Base-by-base conservation (phyloP, 2,329 filamentous ascomycete species). In the Microdochium bolleyi region DNA sequence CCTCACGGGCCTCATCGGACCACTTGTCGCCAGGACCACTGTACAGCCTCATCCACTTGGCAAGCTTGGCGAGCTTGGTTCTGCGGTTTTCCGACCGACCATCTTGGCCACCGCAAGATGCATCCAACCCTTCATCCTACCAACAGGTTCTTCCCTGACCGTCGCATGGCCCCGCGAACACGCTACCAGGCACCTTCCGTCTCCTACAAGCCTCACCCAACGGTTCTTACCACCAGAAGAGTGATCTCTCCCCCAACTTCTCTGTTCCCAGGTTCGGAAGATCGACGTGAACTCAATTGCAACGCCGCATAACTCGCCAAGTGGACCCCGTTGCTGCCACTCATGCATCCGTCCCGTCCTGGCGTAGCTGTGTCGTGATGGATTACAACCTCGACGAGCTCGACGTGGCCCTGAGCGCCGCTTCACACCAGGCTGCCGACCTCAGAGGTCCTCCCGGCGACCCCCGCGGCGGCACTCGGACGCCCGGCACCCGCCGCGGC, bases 381-480 rank as follows among this genome's bases (percentile, higher is more conserved):
- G 61, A 61, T 11, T 62, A 62, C 50, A 62, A 64, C 53, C 59
- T 63, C 48, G 62, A 62, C 52, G 63, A 64, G 48, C 58, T 64
- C 22, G 63, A 65, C 37, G 53, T 55, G 49, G 57, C 62, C 3
- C 56, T 65, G 24, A 63, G 63, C 56, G 55, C 61, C 49, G 51
- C 55, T 8, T 52, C 58, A 30, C 56, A 61, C 52, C 57, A 61
- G 24, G 50, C 52, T 8, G 55, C 55, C 38, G 54, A 54, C 24
- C 48, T 59, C n/a, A 52, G 53, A 46, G 59, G 56, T 3, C 60
- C 60, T 25, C 58, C 58, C 24, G 54, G 49, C 37, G 54, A 56
- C 49, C 54, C 46, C 9, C 51, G 57, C 27, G 48, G 56, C 38
- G 55, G 58, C 19, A 57, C 58, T 44, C 60, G 58, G 19, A 59